These are phyloP conservation scores for Trichoderma breve DNA, from an alignment of 2,329 filamentous ascomycete species.

Conservation along the genomic window DNA sequence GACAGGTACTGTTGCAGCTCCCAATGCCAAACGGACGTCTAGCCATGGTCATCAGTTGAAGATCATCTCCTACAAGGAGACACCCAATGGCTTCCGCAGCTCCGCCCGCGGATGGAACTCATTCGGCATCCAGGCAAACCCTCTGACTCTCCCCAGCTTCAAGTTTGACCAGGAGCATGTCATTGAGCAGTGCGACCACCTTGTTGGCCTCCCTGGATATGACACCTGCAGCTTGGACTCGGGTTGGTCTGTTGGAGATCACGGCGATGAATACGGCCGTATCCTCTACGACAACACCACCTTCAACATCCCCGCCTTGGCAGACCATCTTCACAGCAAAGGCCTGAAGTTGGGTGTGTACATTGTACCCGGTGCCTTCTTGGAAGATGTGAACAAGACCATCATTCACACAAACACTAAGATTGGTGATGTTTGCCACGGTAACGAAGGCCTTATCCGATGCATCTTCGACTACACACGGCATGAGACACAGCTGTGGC, in stretches of 20 bases:
- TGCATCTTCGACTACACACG: conserved; percentile 24
- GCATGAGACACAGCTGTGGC: conserved; percentile 23
- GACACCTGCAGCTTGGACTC: conserved; percentile 25
- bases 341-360: conserved; percentile 24
- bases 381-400: conserved; percentile 23
- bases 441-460: conserved; percentile 23
- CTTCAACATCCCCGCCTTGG: conserved; percentile 23
- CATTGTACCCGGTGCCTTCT: conserved; percentile 25
- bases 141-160: conserved; percentile 15
- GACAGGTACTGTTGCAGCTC: conserved; percentile 11
- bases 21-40: neutral
- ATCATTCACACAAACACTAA: conserved; percentile 22
- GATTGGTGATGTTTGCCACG: conserved; percentile 24
- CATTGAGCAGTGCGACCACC: conserved; percentile 22
- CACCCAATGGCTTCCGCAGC: conserved; percentile 21
- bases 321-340: conserved; percentile 23
- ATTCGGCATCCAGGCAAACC: conserved; percentile 24
- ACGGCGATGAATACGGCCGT: conserved; percentile 24
- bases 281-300: conserved; percentile 23
- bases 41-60: conserved; percentile 11
- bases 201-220: conserved; percentile 21
- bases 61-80: conserved; percentile 22
- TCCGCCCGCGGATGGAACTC: conserved; percentile 26
- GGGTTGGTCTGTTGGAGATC: conserved; percentile 25
- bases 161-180: conserved; percentile 24